phyloP scores from a whole-genome alignment of 257 asterid species.

The Rauvolfia tetraphylla region DNA sequence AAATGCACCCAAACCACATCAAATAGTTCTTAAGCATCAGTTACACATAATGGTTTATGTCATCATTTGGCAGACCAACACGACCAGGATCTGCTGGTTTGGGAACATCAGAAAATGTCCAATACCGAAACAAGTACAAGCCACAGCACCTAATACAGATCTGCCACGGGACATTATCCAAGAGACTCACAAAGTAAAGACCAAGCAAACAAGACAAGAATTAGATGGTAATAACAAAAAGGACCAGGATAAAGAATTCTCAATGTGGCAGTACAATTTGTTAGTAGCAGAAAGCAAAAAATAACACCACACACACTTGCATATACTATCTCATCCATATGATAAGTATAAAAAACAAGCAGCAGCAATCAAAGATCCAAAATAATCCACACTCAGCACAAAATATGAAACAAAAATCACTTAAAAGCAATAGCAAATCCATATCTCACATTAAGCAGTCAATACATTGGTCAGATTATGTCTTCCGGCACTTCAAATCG shows the following conservation, averaged over 20 bases:
- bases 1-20: not conserved
- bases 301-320: not conserved
- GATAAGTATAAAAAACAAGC: not conserved
- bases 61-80: not conserved
- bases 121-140: not conserved
- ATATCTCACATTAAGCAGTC: not conserved
- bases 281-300: not conserved
- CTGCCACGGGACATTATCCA: not conserved
- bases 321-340: not conserved
- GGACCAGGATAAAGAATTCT: not conserved
- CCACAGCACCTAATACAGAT: no score
- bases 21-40: not conserved
- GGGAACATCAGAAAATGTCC: not conserved
- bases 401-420: no score
- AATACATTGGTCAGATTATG: no score
- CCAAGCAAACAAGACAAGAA: not conserved
- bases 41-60: not conserved
- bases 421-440: not conserved
- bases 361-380: no score
- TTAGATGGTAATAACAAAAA: not conserved
- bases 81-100: no score
- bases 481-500: not conserved
- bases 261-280: not conserved
- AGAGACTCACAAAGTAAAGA: not conserved
- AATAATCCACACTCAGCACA: no score